Evolutionary conservation across 2,329 filamentous ascomycete genomes (phyloP).

Genomic region (Trichophyton verrucosum): DNA sequence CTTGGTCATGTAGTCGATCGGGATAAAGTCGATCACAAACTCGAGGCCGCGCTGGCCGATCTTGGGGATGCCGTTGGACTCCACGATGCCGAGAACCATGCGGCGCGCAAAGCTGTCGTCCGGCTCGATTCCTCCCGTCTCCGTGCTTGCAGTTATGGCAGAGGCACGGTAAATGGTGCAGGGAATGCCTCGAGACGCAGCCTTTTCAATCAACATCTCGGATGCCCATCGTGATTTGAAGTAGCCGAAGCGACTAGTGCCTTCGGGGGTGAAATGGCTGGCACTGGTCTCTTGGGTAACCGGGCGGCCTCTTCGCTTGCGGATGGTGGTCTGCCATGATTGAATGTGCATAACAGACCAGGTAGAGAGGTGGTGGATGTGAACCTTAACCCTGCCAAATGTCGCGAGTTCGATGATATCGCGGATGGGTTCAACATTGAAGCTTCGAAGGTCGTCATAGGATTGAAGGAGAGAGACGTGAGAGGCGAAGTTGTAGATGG

Average conservation of each 20-base stretch:
- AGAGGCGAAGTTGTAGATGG: slow-evolving; percentile 7
- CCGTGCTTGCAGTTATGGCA: slow-evolving; percentile 5
- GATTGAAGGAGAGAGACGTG: slow-evolving; percentile 9
- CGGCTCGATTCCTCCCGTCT: neutral
- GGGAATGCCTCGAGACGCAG: slow-evolving; percentile 1
- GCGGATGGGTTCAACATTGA: slow-evolving; percentile 4
- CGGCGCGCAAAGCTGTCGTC: slow-evolving; percentile 8
- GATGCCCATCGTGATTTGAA: slow-evolving; percentile 9
- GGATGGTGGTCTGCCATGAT: slow-evolving; percentile 5
- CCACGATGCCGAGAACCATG: slow-evolving; percentile 6
- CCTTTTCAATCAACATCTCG: slow-evolving; percentile 9
- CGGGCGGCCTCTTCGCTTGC: slow-evolving; percentile 1
- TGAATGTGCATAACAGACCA: slow-evolving; percentile 8
- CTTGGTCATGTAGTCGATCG: slow-evolving; percentile 8
- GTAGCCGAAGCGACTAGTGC: slow-evolving; percentile 6
- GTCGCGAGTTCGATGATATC: slow-evolving; percentile 7
- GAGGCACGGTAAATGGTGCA: slow-evolving; percentile 9
- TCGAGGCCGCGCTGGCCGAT: slow-evolving; percentile 3
- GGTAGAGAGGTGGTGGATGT: slow-evolving; percentile 9
- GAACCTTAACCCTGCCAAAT: neutral
- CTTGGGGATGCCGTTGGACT: slow-evolving; percentile 6
- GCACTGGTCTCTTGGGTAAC: slow-evolving; percentile 6
- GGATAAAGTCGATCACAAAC: slow-evolving; percentile 9
- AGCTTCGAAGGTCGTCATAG: slow-evolving; percentile 5
- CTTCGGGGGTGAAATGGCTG: slow-evolving; percentile 5